A percentile compares a stretch with the other conserved stretches of the same genome.
Evolutionary conservation across 805 yeast species (phyloP).

Genomic region (Wickerhamiella cacticola): DNA sequence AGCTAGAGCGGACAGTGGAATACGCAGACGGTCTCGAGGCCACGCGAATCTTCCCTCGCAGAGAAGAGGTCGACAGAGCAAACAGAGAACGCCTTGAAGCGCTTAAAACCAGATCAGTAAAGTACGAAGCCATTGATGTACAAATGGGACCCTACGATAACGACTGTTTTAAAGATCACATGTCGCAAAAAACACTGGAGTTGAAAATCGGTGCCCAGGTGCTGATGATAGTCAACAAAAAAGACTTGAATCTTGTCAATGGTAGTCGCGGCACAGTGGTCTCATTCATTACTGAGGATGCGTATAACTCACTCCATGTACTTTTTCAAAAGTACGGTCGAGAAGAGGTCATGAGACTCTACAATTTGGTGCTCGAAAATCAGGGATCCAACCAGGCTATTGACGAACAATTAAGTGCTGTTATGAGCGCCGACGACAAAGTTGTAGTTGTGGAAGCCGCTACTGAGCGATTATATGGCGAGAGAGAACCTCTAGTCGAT

Average conservation of each 20-base stretch:
- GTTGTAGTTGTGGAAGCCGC: constrained; percentile 11
- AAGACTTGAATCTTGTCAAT: constrained; percentile 60
- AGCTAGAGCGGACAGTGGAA: constrained; percentile 38
- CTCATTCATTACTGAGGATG: constrained; percentile 33
- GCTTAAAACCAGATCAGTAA: constrained; percentile 24
- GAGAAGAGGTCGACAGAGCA: constrained; percentile 70
- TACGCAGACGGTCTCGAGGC: constrained; percentile 76
- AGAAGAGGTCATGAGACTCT: background rate
- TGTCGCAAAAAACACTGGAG: constrained; percentile 54
- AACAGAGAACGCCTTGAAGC: constrained; percentile 42
- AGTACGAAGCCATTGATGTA: background rate
- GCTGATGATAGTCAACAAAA: constrained; percentile 61
- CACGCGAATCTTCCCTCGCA: constrained; percentile 75
- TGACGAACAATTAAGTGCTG: background rate
- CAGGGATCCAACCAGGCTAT: background rate
- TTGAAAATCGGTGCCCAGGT: constrained; percentile 85
- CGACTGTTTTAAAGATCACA: constrained; percentile 42
- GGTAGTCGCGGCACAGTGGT: constrained; percentile 75
- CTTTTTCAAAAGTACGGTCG: constrained; percentile 1
- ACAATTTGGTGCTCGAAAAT: constrained; percentile 1
- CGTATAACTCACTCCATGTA: constrained; percentile 14
- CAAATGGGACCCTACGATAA: constrained; percentile 14
- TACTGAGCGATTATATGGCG: background rate
- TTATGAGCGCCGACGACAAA: background rate
- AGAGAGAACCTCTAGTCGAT: constrained; percentile 20